Evolutionary conservation across 345 rosid species (phyloP).

Genomic region (Euphorbia pulcherrima): DNA sequence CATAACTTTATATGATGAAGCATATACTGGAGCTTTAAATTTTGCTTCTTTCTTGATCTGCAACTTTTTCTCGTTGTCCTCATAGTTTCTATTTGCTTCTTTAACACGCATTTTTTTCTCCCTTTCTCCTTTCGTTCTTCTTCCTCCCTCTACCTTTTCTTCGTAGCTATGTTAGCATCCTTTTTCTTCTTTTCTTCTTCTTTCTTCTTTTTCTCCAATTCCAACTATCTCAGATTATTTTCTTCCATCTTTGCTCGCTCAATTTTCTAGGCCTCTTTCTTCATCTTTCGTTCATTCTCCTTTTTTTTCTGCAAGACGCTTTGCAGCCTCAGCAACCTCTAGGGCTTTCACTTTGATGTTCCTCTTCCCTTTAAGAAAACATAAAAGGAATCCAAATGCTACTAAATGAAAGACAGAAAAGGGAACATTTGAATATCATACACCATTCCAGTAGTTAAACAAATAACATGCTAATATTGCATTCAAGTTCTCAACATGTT

Average conservation of each 20-base stretch:
- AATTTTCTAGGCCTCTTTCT: constrained; percentile 74
- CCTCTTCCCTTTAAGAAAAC: constrained; percentile 61
- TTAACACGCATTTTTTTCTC: constrained; percentile 63
- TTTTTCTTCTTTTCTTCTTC: constrained; percentile 75
- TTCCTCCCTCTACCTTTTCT: constrained; percentile 70
- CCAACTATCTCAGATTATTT: constrained; percentile 56
- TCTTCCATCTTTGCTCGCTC: constrained; percentile 75
- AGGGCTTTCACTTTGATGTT: constrained; percentile 85
- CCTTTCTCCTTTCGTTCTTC: constrained; percentile 67
- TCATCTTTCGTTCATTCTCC: constrained; percentile 76
- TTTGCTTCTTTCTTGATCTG: constrained; percentile 44
- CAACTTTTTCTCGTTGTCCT: constrained; percentile 45
- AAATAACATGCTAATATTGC: background rate
- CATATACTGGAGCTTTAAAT: constrained; percentile 35
- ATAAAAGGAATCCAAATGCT: background rate
- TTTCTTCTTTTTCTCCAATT: constrained; percentile 66
- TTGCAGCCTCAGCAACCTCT: constrained; percentile 85
- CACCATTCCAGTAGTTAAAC: background rate
- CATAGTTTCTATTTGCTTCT: constrained; percentile 52
- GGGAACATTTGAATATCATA: background rate
- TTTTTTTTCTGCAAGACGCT: constrained; percentile 73
- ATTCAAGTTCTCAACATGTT: background rate
- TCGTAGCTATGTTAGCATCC: constrained; percentile 64
- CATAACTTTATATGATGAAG: background rate
- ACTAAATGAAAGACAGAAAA: background rate